A percentile compares a stretch with the other conserved stretches of the same genome.
These are phyloP conservation scores for Apiospora phragmitis DNA, from an alignment of 2,329 filamentous ascomycete genomes.

Conservation along the genomic window DNA sequence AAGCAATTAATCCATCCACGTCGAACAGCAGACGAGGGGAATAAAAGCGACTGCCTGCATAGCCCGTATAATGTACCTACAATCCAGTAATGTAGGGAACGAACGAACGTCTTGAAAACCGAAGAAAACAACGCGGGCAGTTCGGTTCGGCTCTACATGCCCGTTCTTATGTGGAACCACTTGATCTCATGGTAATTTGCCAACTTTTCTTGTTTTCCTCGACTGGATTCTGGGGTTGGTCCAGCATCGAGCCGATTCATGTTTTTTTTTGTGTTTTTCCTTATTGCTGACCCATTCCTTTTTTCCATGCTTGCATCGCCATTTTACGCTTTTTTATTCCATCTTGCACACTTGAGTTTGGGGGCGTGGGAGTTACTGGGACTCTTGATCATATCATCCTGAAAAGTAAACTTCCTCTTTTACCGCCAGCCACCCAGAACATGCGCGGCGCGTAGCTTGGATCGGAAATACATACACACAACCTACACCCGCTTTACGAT, in stretches of 20 bases:
- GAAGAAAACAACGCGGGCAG: not conserved
- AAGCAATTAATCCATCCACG: not conserved
- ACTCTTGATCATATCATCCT: not conserved
- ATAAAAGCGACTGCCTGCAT: not conserved
- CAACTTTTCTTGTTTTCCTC: conserved; percentile 5
- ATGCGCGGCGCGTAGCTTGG: conserved; percentile 1
- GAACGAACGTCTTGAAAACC: not conserved
- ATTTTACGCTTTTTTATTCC: not conserved
- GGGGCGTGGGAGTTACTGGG: not conserved
- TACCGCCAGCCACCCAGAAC: not conserved
- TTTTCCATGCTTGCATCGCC: not conserved
- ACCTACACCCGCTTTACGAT: not conserved
- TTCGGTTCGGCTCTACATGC: conserved; percentile 7
- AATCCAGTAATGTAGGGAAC: not conserved
- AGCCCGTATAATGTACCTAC: not conserved
- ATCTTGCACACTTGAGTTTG: not conserved
- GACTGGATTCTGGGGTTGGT: conserved; percentile 1
- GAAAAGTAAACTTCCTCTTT: not conserved
- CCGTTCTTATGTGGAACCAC: conserved; percentile 10
- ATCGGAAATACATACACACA: not conserved
- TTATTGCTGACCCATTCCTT: conserved; percentile 1
- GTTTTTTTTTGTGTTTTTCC: conserved; percentile 5
- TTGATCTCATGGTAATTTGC: conserved; percentile 12
- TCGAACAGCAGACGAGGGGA: not conserved
- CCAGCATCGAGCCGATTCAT: not conserved